Evolutionary conservation across 148 eudicot genomes (phyloP).

Genomic region (Fallopia convolvulus): DNA sequence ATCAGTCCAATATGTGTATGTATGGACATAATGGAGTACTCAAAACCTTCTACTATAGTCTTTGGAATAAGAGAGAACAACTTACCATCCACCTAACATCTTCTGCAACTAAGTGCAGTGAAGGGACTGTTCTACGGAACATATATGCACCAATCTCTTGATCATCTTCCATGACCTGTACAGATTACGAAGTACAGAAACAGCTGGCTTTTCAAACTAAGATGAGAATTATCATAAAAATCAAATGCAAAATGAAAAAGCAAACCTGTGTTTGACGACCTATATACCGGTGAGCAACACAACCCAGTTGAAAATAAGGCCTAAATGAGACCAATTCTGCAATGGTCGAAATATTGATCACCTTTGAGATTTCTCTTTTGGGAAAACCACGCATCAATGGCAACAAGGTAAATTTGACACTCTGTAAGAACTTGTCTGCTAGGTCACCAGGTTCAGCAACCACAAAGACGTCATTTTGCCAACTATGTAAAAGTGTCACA

Average conservation of each 20-base stretch:
- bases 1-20: background rate
- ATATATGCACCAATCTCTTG: conserved; percentile 95
- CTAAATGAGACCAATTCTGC: conserved; percentile 77
- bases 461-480: conserved; percentile 99
- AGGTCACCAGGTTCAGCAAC: conserved; percentile 99
- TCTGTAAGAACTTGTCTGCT: conserved; percentile 88
- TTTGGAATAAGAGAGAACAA: background rate
- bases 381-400: conserved; percentile 54
- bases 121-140: conserved; percentile 97
- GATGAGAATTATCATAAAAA: background rate
- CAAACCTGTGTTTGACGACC: conserved; percentile 93
- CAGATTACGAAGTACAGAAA: background rate
- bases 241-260: background rate
- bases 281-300: conserved; percentile 85
- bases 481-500: conserved; percentile 32
- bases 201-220: background rate
- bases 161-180: conserved; percentile 99
- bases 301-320: conserved; percentile 91
- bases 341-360: conserved; percentile 60
- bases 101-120: conserved; percentile 75
- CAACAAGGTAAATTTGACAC: conserved; percentile 80
- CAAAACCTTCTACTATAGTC: background rate
- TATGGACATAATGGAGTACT: background rate
- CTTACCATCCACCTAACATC: conserved; percentile 93
- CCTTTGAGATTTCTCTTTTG: conserved; percentile 59